phyloP scores from a whole-genome alignment of 2,329 filamentous ascomycete genomes.

The Tolypocladium ovalisporum region DNA sequence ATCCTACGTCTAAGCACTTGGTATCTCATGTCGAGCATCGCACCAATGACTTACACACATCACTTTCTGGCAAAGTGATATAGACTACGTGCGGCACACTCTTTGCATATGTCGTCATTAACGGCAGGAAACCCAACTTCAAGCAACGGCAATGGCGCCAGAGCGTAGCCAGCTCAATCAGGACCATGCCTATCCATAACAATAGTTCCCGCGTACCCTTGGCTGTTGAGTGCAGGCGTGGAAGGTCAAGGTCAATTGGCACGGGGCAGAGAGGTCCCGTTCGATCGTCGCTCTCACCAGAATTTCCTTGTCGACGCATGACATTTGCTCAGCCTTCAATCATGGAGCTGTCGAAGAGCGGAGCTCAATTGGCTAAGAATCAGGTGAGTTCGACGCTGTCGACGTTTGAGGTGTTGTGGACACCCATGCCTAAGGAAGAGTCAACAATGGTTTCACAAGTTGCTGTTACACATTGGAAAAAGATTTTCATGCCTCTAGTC shows the following conservation, averaged over 20 bases:
- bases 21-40: not conserved
- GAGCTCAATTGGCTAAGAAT: not conserved
- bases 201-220: not conserved
- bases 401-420: not conserved
- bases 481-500: not conserved
- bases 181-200: not conserved
- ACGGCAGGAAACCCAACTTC: not conserved
- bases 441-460: not conserved
- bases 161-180: not conserved
- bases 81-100: not conserved
- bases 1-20: not conserved
- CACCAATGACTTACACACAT: not conserved
- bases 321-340: not conserved
- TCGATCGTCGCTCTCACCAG: not conserved
- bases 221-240: not conserved
- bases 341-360: not conserved
- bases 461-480: not conserved
- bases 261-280: not conserved
- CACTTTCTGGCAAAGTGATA: not conserved
- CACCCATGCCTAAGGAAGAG: not conserved
- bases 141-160: not conserved
- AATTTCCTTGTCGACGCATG: not conserved
- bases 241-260: not conserved
- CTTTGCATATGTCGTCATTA: not conserved
- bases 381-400: not conserved